A percentile compares a stretch with the other conserved stretches of the same genome.
Evolutionary conservation across 352 stramenopile genomes (phyloP).

Genomic region (Phytopythium litorale): DNA sequence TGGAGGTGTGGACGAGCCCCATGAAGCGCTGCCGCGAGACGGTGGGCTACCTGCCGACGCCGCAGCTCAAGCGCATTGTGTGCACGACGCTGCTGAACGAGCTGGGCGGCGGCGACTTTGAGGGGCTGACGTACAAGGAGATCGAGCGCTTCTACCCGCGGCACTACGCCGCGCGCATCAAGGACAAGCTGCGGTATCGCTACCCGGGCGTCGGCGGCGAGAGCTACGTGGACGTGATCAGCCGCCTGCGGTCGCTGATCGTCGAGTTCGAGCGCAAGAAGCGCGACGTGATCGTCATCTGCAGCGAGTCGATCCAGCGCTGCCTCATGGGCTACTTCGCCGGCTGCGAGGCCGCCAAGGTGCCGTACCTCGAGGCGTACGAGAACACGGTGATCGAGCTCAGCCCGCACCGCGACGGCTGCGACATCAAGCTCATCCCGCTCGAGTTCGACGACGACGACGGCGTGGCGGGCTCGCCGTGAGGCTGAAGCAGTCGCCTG

Average conservation of each 20-base stretch:
- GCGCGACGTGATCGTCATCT: conserved; percentile 83
- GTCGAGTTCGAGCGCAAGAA: conserved; percentile 92
- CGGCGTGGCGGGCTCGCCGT: no score
- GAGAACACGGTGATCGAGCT: conserved; percentile 74
- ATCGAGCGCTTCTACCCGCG: conserved; percentile 85
- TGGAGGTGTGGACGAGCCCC: conserved; percentile 75
- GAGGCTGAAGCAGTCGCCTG: not conserved
- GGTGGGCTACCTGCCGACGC: conserved; percentile 52
- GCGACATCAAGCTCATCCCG: conserved; percentile 79
- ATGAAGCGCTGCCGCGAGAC: conserved; percentile 85
- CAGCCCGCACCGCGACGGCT: conserved; percentile 77
- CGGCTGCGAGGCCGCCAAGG: conserved; percentile 63
- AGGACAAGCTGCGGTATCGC: conserved; percentile 91
- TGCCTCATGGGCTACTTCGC: conserved; percentile 82
- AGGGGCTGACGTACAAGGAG: conserved; percentile 84
- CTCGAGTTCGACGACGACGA: conserved; percentile 48
- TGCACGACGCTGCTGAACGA: conserved; percentile 91
- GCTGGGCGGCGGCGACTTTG: conserved; percentile 88
- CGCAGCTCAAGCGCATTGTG: conserved; percentile 73
- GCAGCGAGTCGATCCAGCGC: conserved; percentile 72
- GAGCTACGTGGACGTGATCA: conserved; percentile 94
- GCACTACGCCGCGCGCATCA: conserved; percentile 75
- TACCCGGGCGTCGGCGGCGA: conserved; percentile 89
- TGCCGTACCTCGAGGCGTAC: conserved; percentile 69
- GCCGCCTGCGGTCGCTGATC: conserved; percentile 87